Evolutionary conservation across 768 basidiomycete species (phyloP).

Genomic region (Russula dissimulans): DNA sequence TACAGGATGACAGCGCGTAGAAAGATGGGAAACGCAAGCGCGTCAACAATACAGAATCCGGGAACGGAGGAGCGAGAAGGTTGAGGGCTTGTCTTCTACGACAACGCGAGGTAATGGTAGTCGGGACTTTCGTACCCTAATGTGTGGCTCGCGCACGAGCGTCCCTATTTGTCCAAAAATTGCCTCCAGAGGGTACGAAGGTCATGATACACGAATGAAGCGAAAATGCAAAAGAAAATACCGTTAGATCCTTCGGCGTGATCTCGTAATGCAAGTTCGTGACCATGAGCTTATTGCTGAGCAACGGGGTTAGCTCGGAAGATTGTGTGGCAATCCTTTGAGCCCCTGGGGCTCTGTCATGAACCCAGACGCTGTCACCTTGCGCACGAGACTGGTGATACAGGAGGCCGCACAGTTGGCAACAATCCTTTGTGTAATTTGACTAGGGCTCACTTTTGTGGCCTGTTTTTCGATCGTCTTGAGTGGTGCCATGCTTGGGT

Average conservation of each 20-base stretch:
- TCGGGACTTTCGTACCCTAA: conserved; percentile 74
- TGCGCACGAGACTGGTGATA: conserved; percentile 11
- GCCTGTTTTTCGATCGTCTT: not conserved
- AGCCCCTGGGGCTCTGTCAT: conserved; percentile 11
- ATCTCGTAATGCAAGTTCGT: conserved; percentile 91
- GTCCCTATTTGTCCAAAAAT: conserved; percentile 92
- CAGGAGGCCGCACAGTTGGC: not conserved
- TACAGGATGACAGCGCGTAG: conserved; percentile 25
- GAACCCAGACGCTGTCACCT: conserved; percentile 10
- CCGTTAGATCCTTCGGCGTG: conserved; percentile 78
- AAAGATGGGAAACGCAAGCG: conserved; percentile 9
- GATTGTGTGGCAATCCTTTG: not conserved
- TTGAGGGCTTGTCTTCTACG: conserved; percentile 46
- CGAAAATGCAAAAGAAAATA: conserved; percentile 31
- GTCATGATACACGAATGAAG: not conserved
- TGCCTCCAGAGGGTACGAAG: conserved; percentile 35
- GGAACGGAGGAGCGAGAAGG: conserved; percentile 31
- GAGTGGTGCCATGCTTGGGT: conserved; percentile 1
- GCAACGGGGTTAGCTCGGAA: not conserved
- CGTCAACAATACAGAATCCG: conserved; percentile 14
- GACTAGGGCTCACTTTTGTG: not conserved
- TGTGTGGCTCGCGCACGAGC: conserved; percentile 84
- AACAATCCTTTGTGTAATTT: not conserved
- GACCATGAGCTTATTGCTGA: conserved; percentile 47
- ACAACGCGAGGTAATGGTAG: conserved; percentile 40